These are phyloP conservation scores for Alternaria panax DNA, from an alignment of 2,329 filamentous ascomycete genomes.

Conservation along the genomic window DNA sequence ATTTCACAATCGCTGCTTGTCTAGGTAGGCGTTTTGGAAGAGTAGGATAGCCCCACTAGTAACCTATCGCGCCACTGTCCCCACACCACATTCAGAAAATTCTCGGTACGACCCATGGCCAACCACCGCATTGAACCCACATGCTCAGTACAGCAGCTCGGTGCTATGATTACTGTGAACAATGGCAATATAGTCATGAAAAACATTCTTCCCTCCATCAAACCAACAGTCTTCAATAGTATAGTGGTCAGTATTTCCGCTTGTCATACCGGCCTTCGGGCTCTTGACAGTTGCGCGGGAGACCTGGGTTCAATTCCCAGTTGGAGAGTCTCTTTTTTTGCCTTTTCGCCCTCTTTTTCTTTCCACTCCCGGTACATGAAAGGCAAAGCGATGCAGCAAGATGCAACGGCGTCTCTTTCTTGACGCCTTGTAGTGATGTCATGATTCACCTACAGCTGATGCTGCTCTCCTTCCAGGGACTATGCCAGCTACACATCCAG, in stretches of 20 bases:
- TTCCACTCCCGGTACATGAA: too few species aligned
- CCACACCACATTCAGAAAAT: neutral
- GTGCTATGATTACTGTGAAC: neutral
- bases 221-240: conserved; percentile 4
- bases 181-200: neutral
- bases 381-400: too few species aligned
- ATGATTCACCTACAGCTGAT: too few species aligned
- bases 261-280: neutral
- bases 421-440: too few species aligned
- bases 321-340: neutral
- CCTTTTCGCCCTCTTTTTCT: neutral
- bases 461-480: too few species aligned
- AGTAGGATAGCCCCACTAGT: neutral
- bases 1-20: neutral
- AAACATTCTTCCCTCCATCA: neutral
- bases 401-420: neutral
- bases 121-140: neutral
- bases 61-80: neutral
- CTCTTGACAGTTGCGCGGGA: neutral
- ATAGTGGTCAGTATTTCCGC: conserved; percentile 8
- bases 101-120: neutral
- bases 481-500: too few species aligned
- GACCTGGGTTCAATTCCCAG: conserved; percentile 7
- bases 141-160: rapidly evolving
- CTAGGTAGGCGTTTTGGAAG: neutral